These are phyloP conservation scores for Glutinoglossum americanum DNA, from an alignment of 495 filamentous ascomycete species.

Conservation along the genomic window DNA sequence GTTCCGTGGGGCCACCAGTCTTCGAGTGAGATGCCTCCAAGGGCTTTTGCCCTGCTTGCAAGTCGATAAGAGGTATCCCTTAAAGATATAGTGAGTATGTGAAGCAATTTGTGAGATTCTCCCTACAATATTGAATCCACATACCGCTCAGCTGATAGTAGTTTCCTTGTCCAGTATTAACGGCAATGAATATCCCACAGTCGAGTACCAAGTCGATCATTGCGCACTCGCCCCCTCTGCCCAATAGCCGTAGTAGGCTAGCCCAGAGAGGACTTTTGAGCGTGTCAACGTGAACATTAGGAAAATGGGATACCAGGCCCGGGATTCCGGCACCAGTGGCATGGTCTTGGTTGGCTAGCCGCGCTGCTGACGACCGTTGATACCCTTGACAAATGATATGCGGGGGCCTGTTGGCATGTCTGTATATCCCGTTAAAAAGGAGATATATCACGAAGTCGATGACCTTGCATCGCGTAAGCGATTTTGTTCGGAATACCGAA, in stretches of 20 bases:
- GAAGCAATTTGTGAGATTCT: background rate
- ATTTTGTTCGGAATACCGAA: background rate
- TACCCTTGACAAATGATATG: conserved; percentile 70
- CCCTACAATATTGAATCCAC: conserved; percentile 7
- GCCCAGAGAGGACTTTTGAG: conserved; percentile 57
- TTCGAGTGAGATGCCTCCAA: background rate
- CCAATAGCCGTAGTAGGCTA: conserved; percentile 45
- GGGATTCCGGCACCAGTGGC: conserved; percentile 23
- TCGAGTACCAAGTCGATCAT: conserved; percentile 65
- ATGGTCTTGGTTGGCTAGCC: conserved; percentile 12
- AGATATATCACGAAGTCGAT: conserved; percentile 65
- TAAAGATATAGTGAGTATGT: conserved; percentile 2
- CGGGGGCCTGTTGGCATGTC: conserved; percentile 28
- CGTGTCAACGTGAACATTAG: conserved; percentile 45
- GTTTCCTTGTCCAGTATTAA: conserved; percentile 36
- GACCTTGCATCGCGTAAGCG: conserved; percentile 27
- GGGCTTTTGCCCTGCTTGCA: background rate
- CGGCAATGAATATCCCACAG: conserved; percentile 50
- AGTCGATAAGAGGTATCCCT: conserved; percentile 1
- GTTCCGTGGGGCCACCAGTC: background rate
- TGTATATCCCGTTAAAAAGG: conserved; percentile 38
- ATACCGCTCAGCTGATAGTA: conserved; percentile 63
- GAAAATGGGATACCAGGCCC: conserved; percentile 31
- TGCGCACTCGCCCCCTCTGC: conserved; percentile 53
- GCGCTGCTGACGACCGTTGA: conserved; percentile 19